Evolutionary conservation across 768 basidiomycete species (phyloP).

Genomic region (Lyophyllum semitale): DNA sequence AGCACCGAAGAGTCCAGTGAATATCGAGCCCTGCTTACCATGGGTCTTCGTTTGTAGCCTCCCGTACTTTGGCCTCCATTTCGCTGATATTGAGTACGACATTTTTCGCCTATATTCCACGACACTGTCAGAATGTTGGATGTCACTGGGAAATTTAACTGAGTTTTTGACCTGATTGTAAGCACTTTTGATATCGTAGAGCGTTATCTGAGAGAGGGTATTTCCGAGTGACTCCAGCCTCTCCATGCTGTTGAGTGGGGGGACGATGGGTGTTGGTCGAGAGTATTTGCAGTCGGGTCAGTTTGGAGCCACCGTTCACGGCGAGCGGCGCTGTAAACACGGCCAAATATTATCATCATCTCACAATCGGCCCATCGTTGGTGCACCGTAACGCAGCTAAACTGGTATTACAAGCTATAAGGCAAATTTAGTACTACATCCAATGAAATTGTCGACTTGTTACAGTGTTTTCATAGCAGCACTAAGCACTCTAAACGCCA

Average conservation of each 20-base stretch:
- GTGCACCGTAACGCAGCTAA: too few species aligned
- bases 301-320: not conserved
- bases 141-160: not conserved
- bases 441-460: too few species aligned
- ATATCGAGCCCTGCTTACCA: conserved; percentile 58
- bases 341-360: conserved; percentile 13
- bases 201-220: conserved; percentile 77
- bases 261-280: not conserved
- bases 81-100: conserved; percentile 95
- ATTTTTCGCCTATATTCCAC: conserved; percentile 77
- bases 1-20: not conserved
- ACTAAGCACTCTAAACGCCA: too few species aligned
- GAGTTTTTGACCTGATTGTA: conserved; percentile 80
- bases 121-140: conserved; percentile 4
- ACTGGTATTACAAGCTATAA: too few species aligned
- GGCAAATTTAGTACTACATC: too few species aligned
- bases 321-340: not conserved
- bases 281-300: conserved; percentile 7
- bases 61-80: conserved; percentile 95
- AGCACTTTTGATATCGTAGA: conserved; percentile 94
- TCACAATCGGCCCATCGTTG: too few species aligned
- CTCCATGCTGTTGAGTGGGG: conserved; percentile 57
- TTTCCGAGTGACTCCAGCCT: conserved; percentile 74
- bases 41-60: conserved; percentile 97
- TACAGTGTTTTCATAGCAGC: too few species aligned